Conservation (phyloP, 1,284 basidiomycete genomes). For the Ganoderma sp. region DNA sequence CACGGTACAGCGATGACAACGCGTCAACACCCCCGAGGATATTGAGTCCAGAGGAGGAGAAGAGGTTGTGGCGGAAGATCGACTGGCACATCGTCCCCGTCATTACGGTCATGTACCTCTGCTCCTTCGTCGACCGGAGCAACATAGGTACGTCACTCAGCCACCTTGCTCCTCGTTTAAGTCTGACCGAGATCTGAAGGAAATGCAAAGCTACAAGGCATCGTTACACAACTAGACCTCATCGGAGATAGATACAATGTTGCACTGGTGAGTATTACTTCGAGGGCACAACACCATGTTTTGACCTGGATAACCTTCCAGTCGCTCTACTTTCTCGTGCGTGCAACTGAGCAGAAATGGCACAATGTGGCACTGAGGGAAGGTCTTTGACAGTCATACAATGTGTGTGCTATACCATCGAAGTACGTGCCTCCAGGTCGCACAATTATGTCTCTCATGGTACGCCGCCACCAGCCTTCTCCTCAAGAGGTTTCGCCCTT, state of each 20-base stretch:
- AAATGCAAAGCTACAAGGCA: slow-evolving; percentile 68
- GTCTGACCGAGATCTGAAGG: slow-evolving; percentile 43
- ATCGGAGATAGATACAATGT: slow-evolving; percentile 67
- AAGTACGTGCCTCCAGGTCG: slow-evolving; percentile 47
- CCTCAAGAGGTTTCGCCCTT: slow-evolving; percentile 42
- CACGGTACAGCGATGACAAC: not conserved
- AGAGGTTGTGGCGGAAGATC: slow-evolving; percentile 26
- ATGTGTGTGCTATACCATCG: slow-evolving; percentile 63
- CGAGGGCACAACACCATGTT: not conserved
- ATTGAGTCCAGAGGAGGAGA: slow-evolving; percentile 9
- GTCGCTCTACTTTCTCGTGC: slow-evolving; percentile 73
- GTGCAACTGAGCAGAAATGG: slow-evolving; percentile 27
- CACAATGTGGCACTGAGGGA: not conserved
- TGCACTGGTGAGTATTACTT: slow-evolving; percentile 52
- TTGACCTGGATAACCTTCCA: slow-evolving; percentile 34
- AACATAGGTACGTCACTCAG: slow-evolving; percentile 36
- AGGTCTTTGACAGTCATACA: slow-evolving; percentile 53
- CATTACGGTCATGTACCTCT: slow-evolving; percentile 47
- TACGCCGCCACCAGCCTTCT: slow-evolving; percentile 35
- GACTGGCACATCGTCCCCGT: slow-evolving; percentile 46
- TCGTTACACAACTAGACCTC: slow-evolving; percentile 58
- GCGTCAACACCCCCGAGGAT: not conserved
- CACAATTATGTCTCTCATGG: not conserved
- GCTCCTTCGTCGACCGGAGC: slow-evolving; percentile 41
- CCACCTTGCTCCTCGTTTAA: not conserved